A percentile compares a stretch with the other conserved stretches of the same genome.
Evolutionary conservation across 768 basidiomycete genomes (phyloP).

Genomic region (Collybiopsis confluens): DNA sequence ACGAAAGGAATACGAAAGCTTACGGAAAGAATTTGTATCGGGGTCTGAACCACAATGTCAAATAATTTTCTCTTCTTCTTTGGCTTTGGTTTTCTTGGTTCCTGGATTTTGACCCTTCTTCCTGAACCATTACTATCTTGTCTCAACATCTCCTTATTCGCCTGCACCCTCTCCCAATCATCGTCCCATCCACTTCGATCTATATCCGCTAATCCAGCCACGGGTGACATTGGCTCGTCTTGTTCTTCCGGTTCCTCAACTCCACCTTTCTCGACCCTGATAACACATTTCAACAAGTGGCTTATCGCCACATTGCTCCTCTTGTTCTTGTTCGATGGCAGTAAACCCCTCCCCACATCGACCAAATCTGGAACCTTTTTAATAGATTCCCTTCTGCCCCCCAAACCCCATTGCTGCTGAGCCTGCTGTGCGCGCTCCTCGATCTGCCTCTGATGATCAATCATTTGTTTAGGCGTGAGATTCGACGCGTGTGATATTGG

Average conservation of each 20-base stretch:
- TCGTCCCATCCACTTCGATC: conserved; percentile 2
- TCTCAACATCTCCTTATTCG: neutral
- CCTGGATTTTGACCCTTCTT: neutral
- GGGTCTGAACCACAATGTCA: conserved; percentile 83
- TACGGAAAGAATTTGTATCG: conserved; percentile 84
- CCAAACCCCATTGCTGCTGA: neutral
- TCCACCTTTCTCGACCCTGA: conserved; percentile 78
- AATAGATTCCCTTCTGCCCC: neutral
- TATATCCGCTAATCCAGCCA: neutral
- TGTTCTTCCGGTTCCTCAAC: conserved; percentile 25
- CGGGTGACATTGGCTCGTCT: neutral
- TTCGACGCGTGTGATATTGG: conserved; percentile 52
- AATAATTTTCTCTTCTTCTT: conserved; percentile 79
- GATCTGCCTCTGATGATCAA: neutral
- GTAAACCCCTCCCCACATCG: conserved; percentile 32
- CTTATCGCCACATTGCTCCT: conserved; percentile 69
- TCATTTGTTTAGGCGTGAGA: neutral
- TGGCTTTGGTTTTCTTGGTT: conserved; percentile 48
- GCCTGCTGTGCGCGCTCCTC: neutral
- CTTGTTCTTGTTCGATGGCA: conserved; percentile 78
- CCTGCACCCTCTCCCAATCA: neutral
- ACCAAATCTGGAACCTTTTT: neutral
- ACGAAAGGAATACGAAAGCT: conserved; percentile 26
- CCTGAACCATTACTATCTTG: neutral
- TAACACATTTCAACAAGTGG: conserved; percentile 76